Conservation (phyloP, 1,139 yeast species). For the Saccharomyces uvarum region DNA sequence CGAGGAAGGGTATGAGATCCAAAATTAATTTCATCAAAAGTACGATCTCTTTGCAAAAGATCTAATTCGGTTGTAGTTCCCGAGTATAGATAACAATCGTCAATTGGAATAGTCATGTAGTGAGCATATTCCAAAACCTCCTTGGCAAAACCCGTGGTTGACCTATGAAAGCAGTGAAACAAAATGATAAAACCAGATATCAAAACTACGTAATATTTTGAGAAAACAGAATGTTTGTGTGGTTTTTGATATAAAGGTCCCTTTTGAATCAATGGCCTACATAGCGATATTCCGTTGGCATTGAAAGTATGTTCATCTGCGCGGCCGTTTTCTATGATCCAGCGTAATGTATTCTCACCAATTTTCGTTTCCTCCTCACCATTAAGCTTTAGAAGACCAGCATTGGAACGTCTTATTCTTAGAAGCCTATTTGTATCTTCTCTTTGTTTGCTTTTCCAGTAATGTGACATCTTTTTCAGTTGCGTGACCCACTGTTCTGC, state of each 20-base stretch:
- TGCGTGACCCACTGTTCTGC: slow-evolving; percentile 62
- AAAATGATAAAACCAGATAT: slow-evolving; percentile 63
- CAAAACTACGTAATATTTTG: slow-evolving; percentile 52
- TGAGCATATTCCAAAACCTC: slow-evolving; percentile 41
- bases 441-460: slow-evolving; percentile 50
- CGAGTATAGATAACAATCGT: slow-evolving; percentile 67
- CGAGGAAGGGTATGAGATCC: slow-evolving; percentile 60
- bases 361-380: slow-evolving; percentile 55
- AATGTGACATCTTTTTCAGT: slow-evolving; percentile 39
- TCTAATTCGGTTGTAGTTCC: slow-evolving; percentile 57
- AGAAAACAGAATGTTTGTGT: slow-evolving; percentile 60
- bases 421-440: slow-evolving; percentile 39
- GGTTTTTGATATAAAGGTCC: slow-evolving; percentile 65
- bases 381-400: slow-evolving; percentile 41
- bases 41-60: slow-evolving; percentile 42
- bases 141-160: slow-evolving; percentile 41
- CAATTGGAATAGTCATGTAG: slow-evolving; percentile 51
- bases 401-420: slow-evolving; percentile 41
- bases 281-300: slow-evolving; percentile 51
- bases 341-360: slow-evolving; percentile 41
- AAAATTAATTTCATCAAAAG: slow-evolving; percentile 43
- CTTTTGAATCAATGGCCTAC: slow-evolving; percentile 48
- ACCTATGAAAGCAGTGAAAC: slow-evolving; percentile 39
- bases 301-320: slow-evolving; percentile 50
- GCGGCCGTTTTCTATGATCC: slow-evolving; percentile 49